A percentile compares a stretch with the other conserved stretches of the same genome.
Evolutionary conservation across 2,329 filamentous ascomycete genomes (phyloP).

Genomic region (Hypoxylon sp.): DNA sequence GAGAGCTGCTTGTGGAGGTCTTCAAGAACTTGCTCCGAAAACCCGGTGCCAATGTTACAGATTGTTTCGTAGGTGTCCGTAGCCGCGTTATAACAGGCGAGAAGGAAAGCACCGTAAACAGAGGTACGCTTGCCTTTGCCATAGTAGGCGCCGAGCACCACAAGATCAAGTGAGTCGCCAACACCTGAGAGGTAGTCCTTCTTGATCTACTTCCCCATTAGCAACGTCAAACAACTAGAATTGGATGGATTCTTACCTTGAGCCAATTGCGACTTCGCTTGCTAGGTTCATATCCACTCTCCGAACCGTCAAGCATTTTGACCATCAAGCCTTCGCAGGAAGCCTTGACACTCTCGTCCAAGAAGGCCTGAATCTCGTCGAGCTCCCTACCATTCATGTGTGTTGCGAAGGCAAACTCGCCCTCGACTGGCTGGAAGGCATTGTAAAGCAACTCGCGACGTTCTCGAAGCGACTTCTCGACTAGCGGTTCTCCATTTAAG

Average conservation of each 20-base stretch:
- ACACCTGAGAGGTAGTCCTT: conserved; percentile 97
- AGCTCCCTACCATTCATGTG: conserved; percentile 88
- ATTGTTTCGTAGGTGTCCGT: conserved; percentile 92
- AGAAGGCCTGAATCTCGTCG: conserved; percentile 90
- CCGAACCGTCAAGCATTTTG: conserved; percentile 95
- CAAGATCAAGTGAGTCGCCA: conserved; percentile 95
- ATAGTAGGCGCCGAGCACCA: conserved; percentile 93
- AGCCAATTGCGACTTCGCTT: conserved; percentile 98
- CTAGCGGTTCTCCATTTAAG: conserved; percentile 89
- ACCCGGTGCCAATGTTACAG: conserved; percentile 98
- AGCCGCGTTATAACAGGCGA: conserved; percentile 89
- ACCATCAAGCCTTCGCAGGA: conserved; percentile 99
- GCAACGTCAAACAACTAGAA: conserved; percentile 16
- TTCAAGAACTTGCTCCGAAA: conserved; percentile 94
- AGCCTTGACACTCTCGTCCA: conserved; percentile 95
- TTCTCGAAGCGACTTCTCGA: conserved; percentile 87
- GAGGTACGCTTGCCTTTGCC: conserved; percentile 96
- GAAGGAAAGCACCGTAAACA: conserved; percentile 93
- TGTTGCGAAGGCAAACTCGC: conserved; percentile 92
- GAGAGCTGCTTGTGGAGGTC: conserved; percentile 83
- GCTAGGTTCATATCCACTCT: conserved; percentile 95
- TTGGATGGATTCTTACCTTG: conserved; percentile 70
- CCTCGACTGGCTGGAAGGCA: conserved; percentile 83
- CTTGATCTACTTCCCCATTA: conserved; percentile 75
- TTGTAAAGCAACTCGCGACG: conserved; percentile 80